Percentiles rank a stretch among this genome's conserved stretches.
Evolutionary conservation across 768 basidiomycete genomes (phyloP).

Genomic region (Podaxis sp.): DNA sequence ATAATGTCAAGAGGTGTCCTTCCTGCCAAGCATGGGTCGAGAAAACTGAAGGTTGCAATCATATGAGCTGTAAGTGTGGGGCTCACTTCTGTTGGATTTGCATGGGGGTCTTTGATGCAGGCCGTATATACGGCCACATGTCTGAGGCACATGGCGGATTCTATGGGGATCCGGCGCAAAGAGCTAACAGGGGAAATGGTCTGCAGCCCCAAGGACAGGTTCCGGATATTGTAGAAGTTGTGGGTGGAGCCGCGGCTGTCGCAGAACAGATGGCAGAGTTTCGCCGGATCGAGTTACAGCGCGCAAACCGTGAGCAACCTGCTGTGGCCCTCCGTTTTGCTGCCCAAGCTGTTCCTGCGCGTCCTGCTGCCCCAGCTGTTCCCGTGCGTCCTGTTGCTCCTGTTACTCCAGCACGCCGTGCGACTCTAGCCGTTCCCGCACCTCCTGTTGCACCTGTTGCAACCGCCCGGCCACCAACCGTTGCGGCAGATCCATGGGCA

Average conservation of each 20-base stretch:
- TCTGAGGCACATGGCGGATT: conserved; percentile 10
- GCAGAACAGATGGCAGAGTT: conserved; percentile 7
- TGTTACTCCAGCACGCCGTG: too few species aligned
- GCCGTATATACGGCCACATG: conserved; percentile 17
- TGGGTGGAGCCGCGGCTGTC: background rate
- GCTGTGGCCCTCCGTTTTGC: background rate
- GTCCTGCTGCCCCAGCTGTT: background rate
- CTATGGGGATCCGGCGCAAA: background rate
- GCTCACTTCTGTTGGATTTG: conserved; percentile 35
- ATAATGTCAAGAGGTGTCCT: conserved; percentile 48
- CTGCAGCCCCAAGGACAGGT: background rate
- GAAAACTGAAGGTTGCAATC: conserved; percentile 56
- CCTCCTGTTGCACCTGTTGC: too few species aligned
- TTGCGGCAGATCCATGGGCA: background rate
- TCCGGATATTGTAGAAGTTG: conserved; percentile 3
- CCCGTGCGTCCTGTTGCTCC: background rate
- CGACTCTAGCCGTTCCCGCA: too few species aligned
- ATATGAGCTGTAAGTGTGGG: conserved; percentile 50
- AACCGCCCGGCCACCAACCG: background rate
- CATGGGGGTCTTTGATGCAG: conserved; percentile 12
- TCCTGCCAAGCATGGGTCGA: conserved; percentile 44
- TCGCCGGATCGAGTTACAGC: background rate
- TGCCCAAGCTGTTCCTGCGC: background rate
- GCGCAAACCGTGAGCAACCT: background rate
- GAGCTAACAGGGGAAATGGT: too few species aligned